These are phyloP conservation scores for Adansonia madagascariensis DNA, from an alignment of 441 rosid species.

Conservation along the genomic window DNA sequence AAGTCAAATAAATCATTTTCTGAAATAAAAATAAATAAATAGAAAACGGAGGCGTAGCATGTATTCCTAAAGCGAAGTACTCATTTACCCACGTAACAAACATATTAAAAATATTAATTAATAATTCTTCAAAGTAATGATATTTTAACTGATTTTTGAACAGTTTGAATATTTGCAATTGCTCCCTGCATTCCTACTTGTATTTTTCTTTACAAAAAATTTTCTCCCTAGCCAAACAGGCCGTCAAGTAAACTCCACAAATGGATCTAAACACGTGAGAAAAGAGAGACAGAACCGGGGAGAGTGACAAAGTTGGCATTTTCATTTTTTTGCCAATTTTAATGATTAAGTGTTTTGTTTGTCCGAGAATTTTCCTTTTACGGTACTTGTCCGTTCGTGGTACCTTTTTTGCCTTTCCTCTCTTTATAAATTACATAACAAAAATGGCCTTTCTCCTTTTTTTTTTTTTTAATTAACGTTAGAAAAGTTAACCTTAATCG, in stretches of 20 bases:
- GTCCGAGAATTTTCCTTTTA: background rate
- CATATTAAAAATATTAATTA: background rate
- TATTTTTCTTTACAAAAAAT: too few relatives aligned
- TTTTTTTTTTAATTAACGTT: background rate
- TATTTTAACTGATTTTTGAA: too few relatives aligned
- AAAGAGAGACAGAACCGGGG: background rate
- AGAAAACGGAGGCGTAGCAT: too few relatives aligned
- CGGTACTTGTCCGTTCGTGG: conserved; percentile 42
- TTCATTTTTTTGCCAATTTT: background rate
- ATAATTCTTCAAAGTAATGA: too few relatives aligned
- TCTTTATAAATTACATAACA: background rate
- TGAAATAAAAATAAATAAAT: too few relatives aligned
- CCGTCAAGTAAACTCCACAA: background rate
- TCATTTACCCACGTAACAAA: background rate
- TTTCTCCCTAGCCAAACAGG: background rate
- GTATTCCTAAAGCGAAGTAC: too few relatives aligned
- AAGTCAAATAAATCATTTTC: background rate
- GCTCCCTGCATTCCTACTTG: too few relatives aligned
- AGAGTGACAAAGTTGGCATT: background rate
- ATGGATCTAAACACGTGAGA: conserved; percentile 15
- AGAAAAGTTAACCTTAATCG: background rate
- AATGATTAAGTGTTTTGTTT: background rate
- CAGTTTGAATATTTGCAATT: too few relatives aligned
- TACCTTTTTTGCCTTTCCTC: conserved; percentile 31
- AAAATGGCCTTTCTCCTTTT: background rate